Conservation (phyloP, 495 filamentous ascomycete genomes). For the Penicillium psychrofluorescens region DNA sequence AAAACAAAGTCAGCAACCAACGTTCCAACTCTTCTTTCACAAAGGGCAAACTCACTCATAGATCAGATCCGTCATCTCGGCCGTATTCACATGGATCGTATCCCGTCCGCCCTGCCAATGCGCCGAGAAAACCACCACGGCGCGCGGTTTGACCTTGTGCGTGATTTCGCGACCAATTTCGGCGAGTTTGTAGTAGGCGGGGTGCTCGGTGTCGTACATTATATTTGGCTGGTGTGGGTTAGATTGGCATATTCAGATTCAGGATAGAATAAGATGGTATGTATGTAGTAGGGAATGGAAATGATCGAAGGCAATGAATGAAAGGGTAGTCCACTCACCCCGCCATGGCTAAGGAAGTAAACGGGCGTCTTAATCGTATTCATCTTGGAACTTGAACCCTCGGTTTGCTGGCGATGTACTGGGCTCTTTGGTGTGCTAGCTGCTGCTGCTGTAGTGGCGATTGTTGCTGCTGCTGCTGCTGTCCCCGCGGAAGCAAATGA, state of each 20-base stretch:
- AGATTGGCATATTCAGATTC: too few species aligned
- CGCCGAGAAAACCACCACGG: constrained; percentile 80
- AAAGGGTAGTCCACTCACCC: constrained; percentile 45
- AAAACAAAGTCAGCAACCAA: not conserved
- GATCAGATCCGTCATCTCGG: constrained; percentile 62
- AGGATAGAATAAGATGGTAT: not conserved
- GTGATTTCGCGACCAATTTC: constrained; percentile 73
- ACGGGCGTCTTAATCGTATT: constrained; percentile 47
- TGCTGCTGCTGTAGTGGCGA: not conserved
- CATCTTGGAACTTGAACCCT: not conserved
- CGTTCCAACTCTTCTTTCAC: not conserved
- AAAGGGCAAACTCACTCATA: constrained; percentile 60
- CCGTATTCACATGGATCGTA: constrained; percentile 65
- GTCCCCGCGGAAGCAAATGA: not conserved
- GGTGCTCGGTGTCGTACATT: constrained; percentile 67
- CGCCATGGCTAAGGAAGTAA: constrained; percentile 76
- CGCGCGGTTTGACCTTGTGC: constrained; percentile 67
- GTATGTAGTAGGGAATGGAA: not conserved
- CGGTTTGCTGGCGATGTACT: not conserved
- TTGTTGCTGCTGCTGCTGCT: not conserved
- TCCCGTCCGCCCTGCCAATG: constrained; percentile 66
- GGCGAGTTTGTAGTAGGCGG: constrained; percentile 63
- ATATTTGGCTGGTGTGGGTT: constrained; percentile 51
- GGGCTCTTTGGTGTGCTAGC: not conserved
- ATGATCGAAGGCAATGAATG: not conserved